A percentile compares a stretch with the other conserved stretches of the same genome.
phyloP scores from a whole-genome alignment of 164 flowering plant species.

The Vitis rupestris region DNA sequence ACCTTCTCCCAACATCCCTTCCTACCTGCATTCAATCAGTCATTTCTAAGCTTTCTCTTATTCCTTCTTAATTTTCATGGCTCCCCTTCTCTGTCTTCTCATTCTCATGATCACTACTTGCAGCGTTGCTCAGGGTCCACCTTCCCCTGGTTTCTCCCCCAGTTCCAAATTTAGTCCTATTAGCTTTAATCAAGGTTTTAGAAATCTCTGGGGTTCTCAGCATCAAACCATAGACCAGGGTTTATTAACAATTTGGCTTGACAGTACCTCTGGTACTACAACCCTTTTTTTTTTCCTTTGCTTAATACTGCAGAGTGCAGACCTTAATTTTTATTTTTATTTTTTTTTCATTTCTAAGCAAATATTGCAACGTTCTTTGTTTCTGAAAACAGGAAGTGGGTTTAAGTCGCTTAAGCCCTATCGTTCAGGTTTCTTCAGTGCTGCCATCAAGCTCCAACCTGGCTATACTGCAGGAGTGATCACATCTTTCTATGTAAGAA shows the following conservation, averaged over 20 bases:
- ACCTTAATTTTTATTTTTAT: neutral
- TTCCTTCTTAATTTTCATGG: slow-evolving; percentile 18
- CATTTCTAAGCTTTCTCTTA: neutral
- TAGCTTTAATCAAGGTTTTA: slow-evolving; percentile 41
- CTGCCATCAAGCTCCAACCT: slow-evolving; percentile 75
- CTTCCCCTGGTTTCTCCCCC: slow-evolving; percentile 70
- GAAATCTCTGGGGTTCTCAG: slow-evolving; percentile 74
- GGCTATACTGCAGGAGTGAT: slow-evolving; percentile 97
- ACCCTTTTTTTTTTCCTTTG: neutral
- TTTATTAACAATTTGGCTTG: slow-evolving; percentile 61
- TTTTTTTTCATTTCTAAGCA: neutral
- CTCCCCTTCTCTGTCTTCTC: slow-evolving; percentile 4
- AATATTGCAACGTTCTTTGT: neutral
- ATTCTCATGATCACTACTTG: slow-evolving; percentile 10
- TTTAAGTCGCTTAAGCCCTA: slow-evolving; percentile 67
- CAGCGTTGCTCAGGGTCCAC: slow-evolving; percentile 36
- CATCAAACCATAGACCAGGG: slow-evolving; percentile 52
- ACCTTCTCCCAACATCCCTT: neutral
- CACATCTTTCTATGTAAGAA: slow-evolving; percentile 78
- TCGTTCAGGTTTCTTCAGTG: slow-evolving; percentile 72
- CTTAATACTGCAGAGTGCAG: neutral
- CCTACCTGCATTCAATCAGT: neutral
- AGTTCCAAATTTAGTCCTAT: slow-evolving; percentile 38
- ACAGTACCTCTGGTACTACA: slow-evolving; percentile 59
- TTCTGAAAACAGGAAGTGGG: slow-evolving; percentile 71